Base-by-base conservation (phyloP, 139 green algal species). In the Picochlorum sp. region DNA sequence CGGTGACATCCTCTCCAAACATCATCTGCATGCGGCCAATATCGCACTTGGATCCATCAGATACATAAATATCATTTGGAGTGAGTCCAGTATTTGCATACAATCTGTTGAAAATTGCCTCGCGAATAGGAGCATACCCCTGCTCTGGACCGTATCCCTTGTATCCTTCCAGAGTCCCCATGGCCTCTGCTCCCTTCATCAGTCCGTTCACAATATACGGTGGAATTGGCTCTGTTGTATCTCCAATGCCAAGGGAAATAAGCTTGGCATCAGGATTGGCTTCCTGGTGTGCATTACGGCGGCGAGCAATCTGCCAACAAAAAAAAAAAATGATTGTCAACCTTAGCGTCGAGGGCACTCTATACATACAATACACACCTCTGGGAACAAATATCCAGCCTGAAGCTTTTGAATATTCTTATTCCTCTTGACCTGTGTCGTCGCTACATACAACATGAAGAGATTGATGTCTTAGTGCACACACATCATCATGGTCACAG, bases 341-440 rank as follows among this genome's bases (percentile, higher is more conserved):
- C 9, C 57, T 49, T 1, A 63, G 16, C 3, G 0, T 30, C 4
- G 28, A 30, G 28, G 28, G 28, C 28, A 30, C 28, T 30, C 28
- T 5, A 1, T 51, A 14, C 45, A 51, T 8, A 51, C 3, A 20
- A 20, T 8, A 26, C 69, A 26, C 37, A 94, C 86, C 89, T 96
- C 90, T 26, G 94, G 94, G 76, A 99, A 99, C n/a, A 99, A 80
- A 70, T 99, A 99, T 34, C 94, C 94, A 9, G 94, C 94, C 57
- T 95, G 82, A 41, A 99, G 83, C 83, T 99, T 98, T 73, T 61
- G 87, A 62, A 99, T 92, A 81, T 98, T 99, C 41, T 78, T 77
- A 66, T 99, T 99, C 37, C 89, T 75, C 61, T 73, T 58, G 15
- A 93, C 80, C 9, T 73, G 87, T 37, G 58, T 61, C 3, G 61